Evolutionary conservation across 2,329 filamentous ascomycete species (phyloP), one percentile per base, ranked within the genome.

Genomic region (Colletotrichum sp.): DNA sequence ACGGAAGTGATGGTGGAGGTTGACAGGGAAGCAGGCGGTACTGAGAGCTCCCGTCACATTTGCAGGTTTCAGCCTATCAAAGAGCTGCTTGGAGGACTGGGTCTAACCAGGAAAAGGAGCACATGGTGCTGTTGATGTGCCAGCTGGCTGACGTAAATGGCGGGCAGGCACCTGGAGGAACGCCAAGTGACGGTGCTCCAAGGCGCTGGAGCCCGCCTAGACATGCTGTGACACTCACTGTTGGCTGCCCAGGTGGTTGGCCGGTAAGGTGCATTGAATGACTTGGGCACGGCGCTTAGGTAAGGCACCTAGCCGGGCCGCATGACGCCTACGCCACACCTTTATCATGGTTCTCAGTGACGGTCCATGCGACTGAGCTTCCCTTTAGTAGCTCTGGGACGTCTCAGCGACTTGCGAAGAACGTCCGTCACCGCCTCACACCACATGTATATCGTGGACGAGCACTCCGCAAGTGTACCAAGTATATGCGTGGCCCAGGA

Each of bases 11-110:
- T 66, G 73, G 76, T 72, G 76, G 73, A 76, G 68, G 76, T 77
- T 69, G 69, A 74, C 74, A 67, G 70, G 75, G 75, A 77, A 75
- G 71, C 62, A 71, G 67, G 70, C 76, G 70, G 76, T 76, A 74
- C 73, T 77, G 70, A 77, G 74, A 77, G 76, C 76, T 77, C 64
- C 63, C 69, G 64, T 77, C 72, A 70, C 69, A 74, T 75, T 63
- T 75, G 21, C 72, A 69, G 28, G 72, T 77, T 75, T 69, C 71
- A 76, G 72, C 76, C 75, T 76, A 78, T 78, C 75, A 78, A 71
- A 59, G 65, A 55, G 59, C 52, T 70, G 71, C 59, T 60, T 52
- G n/a, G 39, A 12, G 36, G n/a, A 52, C 72, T 70, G 72, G 75
- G 76, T 59, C 71, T 71, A 69, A 60, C 75, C 77, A 69, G 65